Evolutionary conservation across 2,329 filamentous ascomycete species (phyloP).

Genomic region (Alternaria tenuissima): DNA sequence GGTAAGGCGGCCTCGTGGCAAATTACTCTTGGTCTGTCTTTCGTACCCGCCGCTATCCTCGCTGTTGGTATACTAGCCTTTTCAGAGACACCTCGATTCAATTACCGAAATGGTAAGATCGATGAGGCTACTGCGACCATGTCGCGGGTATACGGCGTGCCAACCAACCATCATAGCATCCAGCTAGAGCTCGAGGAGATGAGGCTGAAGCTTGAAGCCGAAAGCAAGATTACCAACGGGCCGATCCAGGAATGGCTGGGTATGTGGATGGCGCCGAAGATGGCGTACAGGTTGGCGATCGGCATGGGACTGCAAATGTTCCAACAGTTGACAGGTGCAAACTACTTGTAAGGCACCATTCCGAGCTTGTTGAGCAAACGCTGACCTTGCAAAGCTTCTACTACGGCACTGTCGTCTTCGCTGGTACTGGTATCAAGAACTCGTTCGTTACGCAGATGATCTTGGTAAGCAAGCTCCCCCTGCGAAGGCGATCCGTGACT

Average conservation of each 20-base stretch:
- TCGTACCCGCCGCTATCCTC: conserved; percentile 62
- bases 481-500: too few relatives aligned
- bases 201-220: conserved; percentile 61
- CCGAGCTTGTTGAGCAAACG: background rate
- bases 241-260: conserved; percentile 64
- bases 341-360: conserved; percentile 49
- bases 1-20: conserved; percentile 65
- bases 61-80: conserved; percentile 62
- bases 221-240: conserved; percentile 40
- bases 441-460: conserved; percentile 33
- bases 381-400: conserved; percentile 54
- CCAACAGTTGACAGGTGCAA: conserved; percentile 69
- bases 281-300: conserved; percentile 68
- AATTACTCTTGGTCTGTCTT: conserved; percentile 67
- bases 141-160: conserved; percentile 62
- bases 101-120: conserved; percentile 61
- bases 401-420: conserved; percentile 57
- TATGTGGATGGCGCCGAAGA: conserved; percentile 70
- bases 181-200: conserved; percentile 63
- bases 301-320: conserved; percentile 70
- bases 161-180: conserved; percentile 62
- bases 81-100: conserved; percentile 64
- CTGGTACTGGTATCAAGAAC: conserved; percentile 51
- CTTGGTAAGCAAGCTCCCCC: conserved; percentile 40
- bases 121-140: conserved; percentile 61